Base-by-base conservation (phyloP, 176 grass and related monocot genomes). In the Secale cereale region DNA sequence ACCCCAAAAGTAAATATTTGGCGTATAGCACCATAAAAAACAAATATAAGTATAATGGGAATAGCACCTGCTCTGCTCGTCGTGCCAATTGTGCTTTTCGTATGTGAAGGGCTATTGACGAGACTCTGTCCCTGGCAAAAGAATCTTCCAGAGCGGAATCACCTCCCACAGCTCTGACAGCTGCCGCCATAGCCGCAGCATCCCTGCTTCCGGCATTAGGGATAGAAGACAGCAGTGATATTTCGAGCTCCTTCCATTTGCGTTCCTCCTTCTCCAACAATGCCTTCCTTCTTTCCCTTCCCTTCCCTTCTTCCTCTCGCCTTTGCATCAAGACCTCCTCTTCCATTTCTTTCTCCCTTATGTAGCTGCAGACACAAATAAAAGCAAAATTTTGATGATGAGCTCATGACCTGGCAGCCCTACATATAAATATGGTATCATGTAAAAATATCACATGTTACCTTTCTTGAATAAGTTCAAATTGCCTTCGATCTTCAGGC, bases 331-430 rank as follows among this genome's bases (percentile, higher is more conserved):
- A 87, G 59, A 93, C 81, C 82, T 99, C 97, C 78, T 99, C 97
- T 94, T 99, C 97, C 94, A 99, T 99, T 89, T 96, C 93, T 87
- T 96, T 99, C 85, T 99, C 97, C 71, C 86, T 94, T 94, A 99
- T 96, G 82, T 99, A 99, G 64, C 97, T 99, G 79, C 20, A 87
- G 28, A 88, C 37, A 89, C 12, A 57, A 80, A 83, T 69, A 89
- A 84, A 8, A 65, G 50, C 27, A 77, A 69, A 76, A 60, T 60
- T 77, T 65, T 67, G 71, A 61, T 33, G 25, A 67, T 54, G 62
- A 26, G 5, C 35, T 23, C 36, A 73, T 66, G 65, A 83, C 20
- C 65, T 80, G 40, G 13, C 10, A 70, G 54, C 54, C 54, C 54
- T 57, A 57, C 54, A 57, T 57, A 22, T 57, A 57, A 62, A 35